A percentile compares a stretch with the other conserved stretches of the same genome.
Conservation (phyloP, 352 stramenopile genomes). For the Phytopythium cucurbitacearum region DNA sequence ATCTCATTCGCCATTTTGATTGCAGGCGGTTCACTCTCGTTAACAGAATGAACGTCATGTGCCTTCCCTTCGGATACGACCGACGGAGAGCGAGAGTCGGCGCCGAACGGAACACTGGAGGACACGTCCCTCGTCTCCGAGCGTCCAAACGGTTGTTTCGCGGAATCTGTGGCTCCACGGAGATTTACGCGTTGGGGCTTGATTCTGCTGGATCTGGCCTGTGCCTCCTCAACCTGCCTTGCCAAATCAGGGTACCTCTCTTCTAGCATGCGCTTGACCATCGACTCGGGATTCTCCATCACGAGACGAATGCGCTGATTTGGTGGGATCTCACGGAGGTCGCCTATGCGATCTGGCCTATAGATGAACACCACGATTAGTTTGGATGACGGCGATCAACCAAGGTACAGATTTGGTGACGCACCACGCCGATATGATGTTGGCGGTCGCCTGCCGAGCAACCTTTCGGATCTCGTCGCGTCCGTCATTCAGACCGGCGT, state of each 20-base stretch:
- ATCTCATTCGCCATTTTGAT: too few relatives aligned
- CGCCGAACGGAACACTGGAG: too few relatives aligned
- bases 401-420: background rate
- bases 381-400: background rate
- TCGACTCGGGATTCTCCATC: constrained; percentile 39
- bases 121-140: too few relatives aligned
- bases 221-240: constrained; percentile 10
- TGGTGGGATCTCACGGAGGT: constrained; percentile 42
- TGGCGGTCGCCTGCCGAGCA: constrained; percentile 42
- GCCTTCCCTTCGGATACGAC: too few relatives aligned
- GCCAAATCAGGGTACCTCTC: constrained; percentile 31
- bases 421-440: constrained; percentile 48
- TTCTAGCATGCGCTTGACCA: constrained; percentile 36
- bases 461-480: constrained; percentile 31
- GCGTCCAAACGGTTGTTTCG: too few relatives aligned
- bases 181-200: too few relatives aligned
- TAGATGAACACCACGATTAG: background rate
- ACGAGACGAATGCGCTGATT: constrained; percentile 34
- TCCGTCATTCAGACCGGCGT: constrained; percentile 39
- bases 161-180: too few relatives aligned
- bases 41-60: too few relatives aligned
- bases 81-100: too few relatives aligned
- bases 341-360: constrained; percentile 47
- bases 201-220: background rate
- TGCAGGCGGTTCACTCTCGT: too few relatives aligned